Percentiles rank a stretch among this genome's conserved stretches.
Evolutionary conservation across 2,329 filamentous ascomycete species (phyloP).

Genomic region (Didymella sp.): DNA sequence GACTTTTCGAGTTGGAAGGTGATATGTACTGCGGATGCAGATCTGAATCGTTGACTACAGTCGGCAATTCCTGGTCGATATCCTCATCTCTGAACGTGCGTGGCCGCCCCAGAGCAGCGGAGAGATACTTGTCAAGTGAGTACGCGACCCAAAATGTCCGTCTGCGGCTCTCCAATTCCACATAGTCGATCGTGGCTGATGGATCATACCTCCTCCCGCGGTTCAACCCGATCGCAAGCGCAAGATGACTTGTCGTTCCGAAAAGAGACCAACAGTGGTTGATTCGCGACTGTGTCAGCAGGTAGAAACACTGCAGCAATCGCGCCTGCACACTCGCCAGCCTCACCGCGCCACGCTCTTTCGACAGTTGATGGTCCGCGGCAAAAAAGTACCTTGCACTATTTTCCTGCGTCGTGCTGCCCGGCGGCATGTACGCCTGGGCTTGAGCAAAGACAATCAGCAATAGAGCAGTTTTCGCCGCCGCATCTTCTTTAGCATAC

Average conservation of each 20-base stretch:
- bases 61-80: conserved; percentile 61
- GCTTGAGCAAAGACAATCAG: conserved; percentile 63
- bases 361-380: conserved; percentile 54
- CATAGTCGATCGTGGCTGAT: conserved; percentile 52
- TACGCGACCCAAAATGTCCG: conserved; percentile 70
- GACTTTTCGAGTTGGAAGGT: conserved; percentile 36
- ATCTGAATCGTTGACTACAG: conserved; percentile 46
- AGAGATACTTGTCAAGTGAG: conserved; percentile 67
- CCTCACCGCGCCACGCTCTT: conserved; percentile 61
- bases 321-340: conserved; percentile 66
- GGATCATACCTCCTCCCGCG: conserved; percentile 46
- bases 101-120: conserved; percentile 68
- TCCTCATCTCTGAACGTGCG: conserved; percentile 68
- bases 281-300: conserved; percentile 65
- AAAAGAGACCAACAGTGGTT: conserved; percentile 69
- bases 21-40: conserved; percentile 38
- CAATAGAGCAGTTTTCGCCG: conserved; percentile 56
- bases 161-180: conserved; percentile 61
- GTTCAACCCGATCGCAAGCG: conserved; percentile 56
- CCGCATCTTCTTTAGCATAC: conserved; percentile 50
- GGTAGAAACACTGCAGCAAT: conserved; percentile 64
- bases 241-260: conserved; percentile 63
- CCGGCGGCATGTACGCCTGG: conserved; percentile 51
- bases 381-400: conserved; percentile 54
- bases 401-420: conserved; percentile 34